Percentiles rank a stretch among this genome's conserved stretches.
phyloP scores from a whole-genome alignment of 306 rosid species.

The Prunus mongolica region DNA sequence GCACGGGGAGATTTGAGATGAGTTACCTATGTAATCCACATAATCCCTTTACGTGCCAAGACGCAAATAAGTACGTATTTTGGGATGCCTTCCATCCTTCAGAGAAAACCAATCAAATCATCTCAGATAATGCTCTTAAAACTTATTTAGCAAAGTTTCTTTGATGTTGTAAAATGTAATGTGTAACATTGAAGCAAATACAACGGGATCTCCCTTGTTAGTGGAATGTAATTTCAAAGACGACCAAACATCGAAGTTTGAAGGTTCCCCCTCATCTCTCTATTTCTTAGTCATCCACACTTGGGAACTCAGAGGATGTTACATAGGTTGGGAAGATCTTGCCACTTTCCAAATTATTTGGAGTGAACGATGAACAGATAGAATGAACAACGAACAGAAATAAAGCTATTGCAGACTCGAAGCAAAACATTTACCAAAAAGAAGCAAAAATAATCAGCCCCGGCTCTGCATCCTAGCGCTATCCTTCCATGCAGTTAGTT shows the following conservation, averaged over 20 bases:
- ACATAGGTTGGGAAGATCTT: no score
- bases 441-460: not conserved
- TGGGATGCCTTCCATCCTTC: conserved; percentile 53
- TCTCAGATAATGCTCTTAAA: conserved; percentile 18
- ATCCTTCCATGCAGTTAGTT: no score
- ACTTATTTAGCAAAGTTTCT: conserved; percentile 28
- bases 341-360: no score
- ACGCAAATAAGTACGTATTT: conserved; percentile 41
- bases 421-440: not conserved
- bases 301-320: no score
- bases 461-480: no score
- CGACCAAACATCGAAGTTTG: not conserved
- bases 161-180: conserved; percentile 1
- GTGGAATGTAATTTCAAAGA: not conserved
- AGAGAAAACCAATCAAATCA: conserved; percentile 24
- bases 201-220: not conserved
- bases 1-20: conserved; percentile 46
- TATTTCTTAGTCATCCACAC: not conserved
- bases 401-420: not conserved
- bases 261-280: not conserved
- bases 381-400: not conserved
- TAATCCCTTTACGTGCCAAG: conserved; percentile 41
- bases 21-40: conserved; percentile 25
- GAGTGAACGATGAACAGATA: no score
- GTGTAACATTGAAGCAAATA: not conserved